Base-by-base conservation (phyloP, 1,284 basidiomycete species). In the Fomitopsis pinicola region DNA sequence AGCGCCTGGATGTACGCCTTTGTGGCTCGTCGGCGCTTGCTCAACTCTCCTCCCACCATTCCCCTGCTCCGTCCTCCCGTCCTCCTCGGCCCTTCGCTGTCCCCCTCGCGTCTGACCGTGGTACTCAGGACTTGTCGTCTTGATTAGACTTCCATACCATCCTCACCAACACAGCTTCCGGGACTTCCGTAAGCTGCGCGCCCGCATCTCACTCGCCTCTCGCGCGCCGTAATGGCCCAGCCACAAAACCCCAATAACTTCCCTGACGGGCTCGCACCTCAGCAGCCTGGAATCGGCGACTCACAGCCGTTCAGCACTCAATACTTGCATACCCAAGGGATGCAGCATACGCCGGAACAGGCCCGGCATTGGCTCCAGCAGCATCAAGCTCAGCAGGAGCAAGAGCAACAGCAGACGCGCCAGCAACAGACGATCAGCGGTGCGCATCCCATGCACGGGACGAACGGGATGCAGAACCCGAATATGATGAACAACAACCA, bases 331-430 rank as follows among this genome's bases (percentile, higher is more conserved):
- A 74, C 71, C 35, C 55, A 36, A 36, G 55, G 48, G 57, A 65
- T 69, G 76, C 60, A 76, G 72, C 62, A 78, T 83, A 66, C 67
- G 72, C 58, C 78, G 59, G 84, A 87, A 67, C 78, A 81, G 42
- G 63, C 64, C 65, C 78, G 80, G 64, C 75, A 81, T 67, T 88
- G 85, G 85, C 80, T 81, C 72, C 22, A 22, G 22, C 82, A 84
- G 70, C 76, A 22, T 12, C 46, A 48, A 30, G 46, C 46, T 14
- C 46, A 81, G 71, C 81, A 82, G 67, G 33, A n/a, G 64, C 73
- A 77, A 2, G 22, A 22, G 45, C 79, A 77, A 66, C 75, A 75
- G 79, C 58, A 61, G 38, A 42, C 22, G 38, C 46, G 61, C 36
- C 30, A 55, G 50, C 59, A 81, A 73, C 81, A 83, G 71, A 30